Evolutionary conservation across 176 grass and related monocot species (phyloP).

Genomic region (Carex kokanica): DNA sequence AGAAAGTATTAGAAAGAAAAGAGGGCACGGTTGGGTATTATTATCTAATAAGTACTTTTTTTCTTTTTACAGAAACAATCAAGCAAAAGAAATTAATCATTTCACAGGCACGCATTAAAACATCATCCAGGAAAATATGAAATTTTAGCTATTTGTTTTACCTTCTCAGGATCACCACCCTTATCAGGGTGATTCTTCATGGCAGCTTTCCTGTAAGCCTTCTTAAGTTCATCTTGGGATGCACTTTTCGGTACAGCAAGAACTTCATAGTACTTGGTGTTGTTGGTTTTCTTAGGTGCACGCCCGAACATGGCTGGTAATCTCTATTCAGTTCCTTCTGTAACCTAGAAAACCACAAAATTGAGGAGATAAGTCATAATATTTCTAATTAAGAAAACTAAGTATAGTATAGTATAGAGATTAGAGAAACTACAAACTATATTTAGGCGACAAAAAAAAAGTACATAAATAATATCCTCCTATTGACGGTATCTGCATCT

Average conservation of each 20-base stretch:
- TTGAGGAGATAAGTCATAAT: neutral
- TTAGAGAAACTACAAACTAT: slow-evolving; percentile 12
- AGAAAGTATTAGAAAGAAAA: neutral
- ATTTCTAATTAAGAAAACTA: slow-evolving; percentile 7
- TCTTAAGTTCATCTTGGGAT: slow-evolving; percentile 80
- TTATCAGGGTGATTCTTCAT: slow-evolving; percentile 96
- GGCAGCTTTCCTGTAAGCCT: slow-evolving; percentile 76
- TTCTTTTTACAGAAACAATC: neutral
- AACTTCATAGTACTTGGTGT: slow-evolving; percentile 86
- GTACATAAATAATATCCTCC: neutral
- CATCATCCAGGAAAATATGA: neutral
- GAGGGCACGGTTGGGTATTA: neutral
- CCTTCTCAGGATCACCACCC: slow-evolving; percentile 94
- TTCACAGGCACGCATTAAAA: neutral
- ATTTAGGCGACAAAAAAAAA: neutral
- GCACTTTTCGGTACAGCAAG: slow-evolving; percentile 83
- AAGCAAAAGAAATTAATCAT: neutral
- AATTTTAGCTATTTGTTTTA: slow-evolving; percentile 9
- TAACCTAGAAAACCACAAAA: neutral
- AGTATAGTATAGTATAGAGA: no score
- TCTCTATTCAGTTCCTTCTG: slow-evolving; percentile 22
- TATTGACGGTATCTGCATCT: no score
- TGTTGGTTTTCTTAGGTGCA: slow-evolving; percentile 79
- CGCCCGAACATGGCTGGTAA: slow-evolving; percentile 83
- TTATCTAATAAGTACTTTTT: neutral